These are phyloP conservation scores for Pholiota conissans DNA, from an alignment of 768 basidiomycete genomes.

Conservation along the genomic window DNA sequence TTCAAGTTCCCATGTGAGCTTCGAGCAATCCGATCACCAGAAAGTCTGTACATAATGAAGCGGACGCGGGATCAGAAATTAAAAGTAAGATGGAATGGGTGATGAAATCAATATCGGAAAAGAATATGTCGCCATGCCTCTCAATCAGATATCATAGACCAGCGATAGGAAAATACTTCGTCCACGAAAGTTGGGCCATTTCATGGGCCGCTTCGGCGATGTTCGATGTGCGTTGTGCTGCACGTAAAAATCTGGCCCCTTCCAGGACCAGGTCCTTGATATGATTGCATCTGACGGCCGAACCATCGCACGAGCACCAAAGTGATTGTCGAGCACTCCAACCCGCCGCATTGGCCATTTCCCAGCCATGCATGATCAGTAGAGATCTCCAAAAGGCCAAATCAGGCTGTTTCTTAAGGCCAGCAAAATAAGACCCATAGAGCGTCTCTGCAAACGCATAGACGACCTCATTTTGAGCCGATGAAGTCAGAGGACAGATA, in stretches of 20 bases:
- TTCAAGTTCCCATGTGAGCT: too few species aligned
- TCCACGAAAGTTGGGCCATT: neutral
- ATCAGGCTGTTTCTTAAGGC: neutral
- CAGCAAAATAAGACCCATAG: constrained; percentile 3
- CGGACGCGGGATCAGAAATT: too few species aligned
- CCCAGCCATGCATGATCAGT: constrained; percentile 14
- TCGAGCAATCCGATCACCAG: too few species aligned
- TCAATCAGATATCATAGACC: neutral
- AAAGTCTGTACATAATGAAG: too few species aligned
- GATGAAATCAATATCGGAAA: too few species aligned
- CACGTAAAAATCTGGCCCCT: constrained; percentile 7
- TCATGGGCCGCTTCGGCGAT: neutral
- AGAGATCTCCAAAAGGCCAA: constrained; percentile 1
- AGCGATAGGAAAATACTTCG: neutral
- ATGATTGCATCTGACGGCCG: constrained; percentile 9
- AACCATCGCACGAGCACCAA: constrained; percentile 10
- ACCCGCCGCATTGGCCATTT: constrained; percentile 9
- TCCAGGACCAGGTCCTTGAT: constrained; percentile 6
- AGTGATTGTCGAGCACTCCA: constrained; percentile 6
- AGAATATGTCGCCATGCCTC: neutral
- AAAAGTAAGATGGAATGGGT: neutral
- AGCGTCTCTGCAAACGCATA: neutral
- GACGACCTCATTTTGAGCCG: neutral
- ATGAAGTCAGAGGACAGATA: constrained; percentile 1
- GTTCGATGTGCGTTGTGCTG: neutral